Base-by-base conservation (phyloP, 1,284 basidiomycete genomes). In the Apiotrichum veenhuisii region DNA sequence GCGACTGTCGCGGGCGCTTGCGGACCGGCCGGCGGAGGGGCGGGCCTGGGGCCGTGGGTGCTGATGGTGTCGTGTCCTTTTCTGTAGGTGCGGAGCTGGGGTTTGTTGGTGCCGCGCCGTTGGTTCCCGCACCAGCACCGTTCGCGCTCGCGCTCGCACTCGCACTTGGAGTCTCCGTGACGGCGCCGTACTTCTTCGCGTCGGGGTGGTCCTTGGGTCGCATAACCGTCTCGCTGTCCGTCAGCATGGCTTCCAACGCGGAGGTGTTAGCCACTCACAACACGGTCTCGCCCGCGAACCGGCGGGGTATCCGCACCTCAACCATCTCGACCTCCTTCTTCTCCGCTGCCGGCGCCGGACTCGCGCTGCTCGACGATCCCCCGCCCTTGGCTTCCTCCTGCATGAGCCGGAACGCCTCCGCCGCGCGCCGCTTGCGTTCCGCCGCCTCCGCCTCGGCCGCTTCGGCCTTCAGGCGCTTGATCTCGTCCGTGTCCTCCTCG, bases 281-380 rank as follows among this genome's bases (percentile, higher is more conserved):
- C 46, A 77, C 67, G 11, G 67, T 71, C 59, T 76, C 70, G 2
- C 75, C 75, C 0, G 73, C 74, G 53, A 74, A 77, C n/a, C 65
- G 60, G 37, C 74, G 65, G 36, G 72, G 64, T 25, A 74, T 55
- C 54, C 62, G 59, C 10, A 77, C 55, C 50, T 72, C 67, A 18
- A 77, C 68, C 68, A 65, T 66, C 44, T 69, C 64, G 12, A 59
- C 56, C 40, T 61, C 55, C 14, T 42, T 34, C 40, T 50, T 52
- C 55, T 53, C 37, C 41, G 54, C 43, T n/a, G 20, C 40, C 14
- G 36, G n/a, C 25, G 9, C 14, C 18, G 18, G 8, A 9, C 45
- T n/a, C 12, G 8, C 26, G 46, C 41, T 37, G 20, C n/a, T 7
- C n/a, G 34, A 36, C 17, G 25, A 30, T n/a, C 30, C 30, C 30